Base-by-base conservation (phyloP, 164 flowering plant species). In the Nymphaea thermarum region DNA sequence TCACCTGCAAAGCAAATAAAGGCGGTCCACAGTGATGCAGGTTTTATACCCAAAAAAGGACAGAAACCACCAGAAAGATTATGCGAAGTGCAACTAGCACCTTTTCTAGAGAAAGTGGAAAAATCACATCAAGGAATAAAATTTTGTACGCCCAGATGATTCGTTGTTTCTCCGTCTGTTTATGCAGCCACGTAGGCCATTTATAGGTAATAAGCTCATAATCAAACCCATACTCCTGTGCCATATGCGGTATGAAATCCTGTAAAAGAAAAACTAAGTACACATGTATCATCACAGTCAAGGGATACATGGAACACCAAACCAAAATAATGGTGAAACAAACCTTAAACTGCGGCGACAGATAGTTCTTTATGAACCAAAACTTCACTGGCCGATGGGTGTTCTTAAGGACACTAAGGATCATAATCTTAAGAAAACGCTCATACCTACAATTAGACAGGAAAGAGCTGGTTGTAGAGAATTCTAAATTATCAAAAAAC, bases 141-240 rank as follows among this genome's bases (percentile, higher is more conserved):
- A 95, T 95, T 78, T 95, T 95, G 63, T 90, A 95, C 5, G 99
- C 99, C 99, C 99, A 95, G 63, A 91, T 92, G 62, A 95, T 95
- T 76, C 99, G 72, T 76, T 95, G 98, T 74, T 95, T 95, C 77
- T 95, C 99, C 73, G 80, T 92, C 80, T 95, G 99, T 78, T 95
- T 95, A 69, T 95, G 99, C 67, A 95, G 79, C 98, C 99, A 95
- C 7, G 96, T 85, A 41, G 99, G 99, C 99, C 99, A 95, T 76
- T 95, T 95, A 78, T 95, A 95, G 15, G 98, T 95, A 64, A 95
- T 80, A 12, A 95, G 82, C 70, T 91, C 99, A 77, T 87, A 91
- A 64, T 87, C 94, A 74, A 95, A 95, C 63, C 90, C 96, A 84
- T 94, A 94, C 65, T 87, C 89, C 60, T 72, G 74, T 55, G 99